Base-by-base conservation (phyloP, 805 yeast genomes). In the Saccharomycopsis guyanensis region DNA sequence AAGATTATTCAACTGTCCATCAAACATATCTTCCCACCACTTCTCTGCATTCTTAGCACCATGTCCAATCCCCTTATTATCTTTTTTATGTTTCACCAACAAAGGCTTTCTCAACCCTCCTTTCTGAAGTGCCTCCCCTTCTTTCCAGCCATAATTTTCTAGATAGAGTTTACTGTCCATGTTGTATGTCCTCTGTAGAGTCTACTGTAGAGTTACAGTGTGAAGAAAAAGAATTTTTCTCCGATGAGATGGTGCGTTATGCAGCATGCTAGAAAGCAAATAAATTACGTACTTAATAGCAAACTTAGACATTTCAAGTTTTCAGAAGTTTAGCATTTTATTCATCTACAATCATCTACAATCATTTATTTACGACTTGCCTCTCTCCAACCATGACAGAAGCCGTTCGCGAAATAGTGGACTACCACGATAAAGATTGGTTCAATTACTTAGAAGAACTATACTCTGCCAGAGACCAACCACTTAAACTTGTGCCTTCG, bases 1-100 rank as follows among this genome's bases (percentile, higher is more conserved):
- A 42, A 93, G 61, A 6, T 78, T 75, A 58, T 86, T 86, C 53
- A 91, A 71, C 54, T 88, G 96, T 1, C 96, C 96, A 63, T 91
- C 97, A 66, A 93, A 93, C 38, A 91, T 70, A 53, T 86, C 73
- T 55, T 91, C 98, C 98, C 98, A 91, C 98, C 98, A 91, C 39
- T 86, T 82, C 53, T 86, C 95, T 13, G 80, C 75, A 54, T 86
- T 93, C 43, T 78, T 81, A 20, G 74, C 72, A 40, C 70, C 66
- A 59, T 83, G 82, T 0, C 98, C 98, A 22, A 91, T 70, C 7
- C 98, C 98, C 59, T 87, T 88, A 48, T 79, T 80, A 59, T 91
- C 96, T 55, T 79, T 81, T 64, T 93, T 88, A 59, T 91, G 97
- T 54, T 82, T 83, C 46, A 93, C 96, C 51, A 91, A 64, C 36